Base-by-base conservation (phyloP, 441 rosid species). In the Manihot esculenta region DNA sequence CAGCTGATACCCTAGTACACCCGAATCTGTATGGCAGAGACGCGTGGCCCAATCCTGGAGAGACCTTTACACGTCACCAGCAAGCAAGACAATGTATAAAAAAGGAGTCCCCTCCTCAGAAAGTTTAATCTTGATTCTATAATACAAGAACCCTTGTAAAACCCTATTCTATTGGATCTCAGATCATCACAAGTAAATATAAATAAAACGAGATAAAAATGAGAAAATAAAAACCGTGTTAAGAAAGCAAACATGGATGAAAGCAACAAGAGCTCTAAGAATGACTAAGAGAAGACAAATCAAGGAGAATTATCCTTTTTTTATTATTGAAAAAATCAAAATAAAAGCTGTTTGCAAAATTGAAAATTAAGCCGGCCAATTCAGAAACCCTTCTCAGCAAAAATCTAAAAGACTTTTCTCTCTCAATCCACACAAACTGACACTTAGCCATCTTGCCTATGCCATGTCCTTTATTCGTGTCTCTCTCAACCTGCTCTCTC, bases 401-500 rank as follows among this genome's bases (percentile, higher is more conserved):
- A 73, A 74, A 58, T 71, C 81, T 68, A 67, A 70, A 35, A n/a
- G 80, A 75, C 85, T 79, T 79, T 72, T 82, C 78, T 80, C 73
- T 30, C 41, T 76, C 66, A 13, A 18, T 20, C 11, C 41, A 35
- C 41, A 35, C 41, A 11, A 68, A 45, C 56, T 42, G 33, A 55
- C 75, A 10, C 63, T 42, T 33, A 59, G 62, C n/a, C n/a, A 44
- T 51, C 71, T 71, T 77, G 79, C 72, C 82, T 75, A 71, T 81
- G 80, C 75, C 75, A 77, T 30, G 41, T 6, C 7, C 73, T 84
- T 72, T 72, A 66, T 62, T 66, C 5, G 4, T 35, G 6, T 35
- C 7, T 35, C 4, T 35, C 41, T 35, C 41, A 0, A 4, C 3
- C 0, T 7, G 7, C 5, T 4, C 71, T 70, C 58, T 64, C 72